phyloP scores from a whole-genome alignment of 23 red algal genomes.

The Gracilaria gracilis region DNA sequence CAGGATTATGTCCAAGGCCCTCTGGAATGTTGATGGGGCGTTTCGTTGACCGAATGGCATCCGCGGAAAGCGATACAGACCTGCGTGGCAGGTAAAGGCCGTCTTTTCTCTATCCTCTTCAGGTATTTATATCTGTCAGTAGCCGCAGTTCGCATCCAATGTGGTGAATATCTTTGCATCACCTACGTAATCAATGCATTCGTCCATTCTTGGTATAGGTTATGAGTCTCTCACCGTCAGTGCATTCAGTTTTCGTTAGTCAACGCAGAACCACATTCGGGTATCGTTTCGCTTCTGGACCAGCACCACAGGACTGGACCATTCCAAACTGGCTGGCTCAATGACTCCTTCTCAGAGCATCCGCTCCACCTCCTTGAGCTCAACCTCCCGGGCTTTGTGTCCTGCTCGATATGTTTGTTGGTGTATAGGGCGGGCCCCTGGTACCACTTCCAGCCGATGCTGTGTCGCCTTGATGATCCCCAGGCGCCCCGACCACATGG shows the following conservation, averaged over 20 bases:
- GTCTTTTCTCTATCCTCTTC: constrained; percentile 36
- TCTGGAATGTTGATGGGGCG: constrained; percentile 17
- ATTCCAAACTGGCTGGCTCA: neutral
- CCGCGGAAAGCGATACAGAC: neutral
- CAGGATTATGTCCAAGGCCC: constrained; percentile 13
- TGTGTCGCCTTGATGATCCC: neutral
- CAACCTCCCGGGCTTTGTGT: neutral
- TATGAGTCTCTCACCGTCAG: constrained; percentile 23
- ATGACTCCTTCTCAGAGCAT: constrained; percentile 2
- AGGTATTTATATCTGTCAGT: constrained; percentile 38
- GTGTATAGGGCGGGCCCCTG: neutral
- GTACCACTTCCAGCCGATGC: neutral
- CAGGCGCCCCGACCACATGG: neutral
- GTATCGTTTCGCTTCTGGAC: neutral
- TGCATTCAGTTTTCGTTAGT: constrained; percentile 32
- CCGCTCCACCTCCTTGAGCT: neutral
- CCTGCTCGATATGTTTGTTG: neutral
- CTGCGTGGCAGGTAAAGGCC: constrained; percentile 7
- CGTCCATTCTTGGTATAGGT: constrained; percentile 50
- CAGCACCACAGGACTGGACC: neutral
- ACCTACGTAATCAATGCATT: constrained; percentile 45
- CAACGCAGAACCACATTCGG: neutral
- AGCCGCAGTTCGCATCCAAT: constrained; percentile 36
- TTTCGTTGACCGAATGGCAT: constrained; percentile 20
- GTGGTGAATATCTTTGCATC: constrained; percentile 38